Evolutionary conservation across 176 grass and related monocot species (phyloP).

Genomic region (Hsuehochloa calcarea): DNA sequence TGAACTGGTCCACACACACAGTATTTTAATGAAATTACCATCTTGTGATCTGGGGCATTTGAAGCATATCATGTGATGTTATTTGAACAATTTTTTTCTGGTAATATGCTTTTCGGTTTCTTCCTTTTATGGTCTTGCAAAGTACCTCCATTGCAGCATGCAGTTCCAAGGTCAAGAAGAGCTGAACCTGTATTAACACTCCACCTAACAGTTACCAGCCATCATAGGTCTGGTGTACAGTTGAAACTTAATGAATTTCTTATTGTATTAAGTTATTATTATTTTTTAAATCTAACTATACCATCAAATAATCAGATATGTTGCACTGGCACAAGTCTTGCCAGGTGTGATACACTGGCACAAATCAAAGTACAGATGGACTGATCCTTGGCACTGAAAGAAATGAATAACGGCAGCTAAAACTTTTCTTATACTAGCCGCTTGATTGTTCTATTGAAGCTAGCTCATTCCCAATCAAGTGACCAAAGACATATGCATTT

Average conservation of each 20-base stretch:
- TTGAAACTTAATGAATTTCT: neutral
- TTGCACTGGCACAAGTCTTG: no score
- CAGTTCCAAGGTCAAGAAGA: neutral
- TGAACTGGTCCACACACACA: neutral
- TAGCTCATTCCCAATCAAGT: no score
- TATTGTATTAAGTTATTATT: neutral
- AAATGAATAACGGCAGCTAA: neutral
- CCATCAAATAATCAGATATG: neutral
- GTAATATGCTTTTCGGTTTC: neutral
- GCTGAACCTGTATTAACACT: neutral
- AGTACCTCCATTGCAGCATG: neutral
- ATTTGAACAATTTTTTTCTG: neutral
- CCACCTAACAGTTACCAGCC: neutral
- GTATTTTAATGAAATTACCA: constrained; percentile 23
- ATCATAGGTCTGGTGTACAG: neutral
- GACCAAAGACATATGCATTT: no score
- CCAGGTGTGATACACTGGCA: no score
- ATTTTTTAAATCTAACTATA: neutral
- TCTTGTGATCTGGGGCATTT: constrained; percentile 3
- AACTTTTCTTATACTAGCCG: neutral
- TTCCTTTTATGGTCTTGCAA: neutral
- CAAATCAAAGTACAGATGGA: no score
- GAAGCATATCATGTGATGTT: neutral
- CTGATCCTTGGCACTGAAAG: neutral
- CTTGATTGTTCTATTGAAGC: neutral